Evolutionary conservation across 371 early-diverging fungal species (phyloP).

Genomic region (Mycotypha africana): DNA sequence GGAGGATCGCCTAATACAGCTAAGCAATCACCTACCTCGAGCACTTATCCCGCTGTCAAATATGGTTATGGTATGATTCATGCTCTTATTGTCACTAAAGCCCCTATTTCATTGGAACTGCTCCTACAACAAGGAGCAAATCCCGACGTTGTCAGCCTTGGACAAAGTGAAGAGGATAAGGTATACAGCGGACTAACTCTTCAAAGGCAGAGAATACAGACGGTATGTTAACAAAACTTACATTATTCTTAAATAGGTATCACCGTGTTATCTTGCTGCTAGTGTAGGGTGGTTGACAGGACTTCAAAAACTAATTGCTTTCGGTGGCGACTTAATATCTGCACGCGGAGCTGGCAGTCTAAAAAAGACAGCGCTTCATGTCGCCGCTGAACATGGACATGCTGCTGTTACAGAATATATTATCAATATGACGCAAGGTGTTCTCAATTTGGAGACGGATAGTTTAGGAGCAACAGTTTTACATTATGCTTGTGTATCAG

Average conservation of each 20-base stretch:
- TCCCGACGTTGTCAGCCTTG: constrained; percentile 28
- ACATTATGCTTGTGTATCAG: constrained; percentile 41
- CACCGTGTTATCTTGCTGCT: constrained; percentile 43
- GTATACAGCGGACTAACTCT: no score
- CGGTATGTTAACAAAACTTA: no score
- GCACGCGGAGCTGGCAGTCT: constrained; percentile 33
- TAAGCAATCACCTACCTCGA: constrained; percentile 31
- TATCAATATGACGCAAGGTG: constrained; percentile 31
- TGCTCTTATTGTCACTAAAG: constrained; percentile 34
- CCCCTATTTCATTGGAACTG: constrained; percentile 24
- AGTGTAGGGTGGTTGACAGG: constrained; percentile 36
- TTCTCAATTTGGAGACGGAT: constrained; percentile 29
- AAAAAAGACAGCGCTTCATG: constrained; percentile 37
- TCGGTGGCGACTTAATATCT: constrained; percentile 35
- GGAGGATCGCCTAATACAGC: constrained; percentile 47
- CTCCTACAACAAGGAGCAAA: constrained; percentile 43
- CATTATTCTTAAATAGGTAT: no score
- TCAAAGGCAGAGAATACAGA: no score
- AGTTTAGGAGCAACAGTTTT: constrained; percentile 30
- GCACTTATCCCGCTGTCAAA: constrained; percentile 22
- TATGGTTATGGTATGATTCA: constrained; percentile 48
- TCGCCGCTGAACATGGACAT: constrained; percentile 36
- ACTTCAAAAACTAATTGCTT: constrained; percentile 31
- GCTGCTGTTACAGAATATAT: constrained; percentile 34
- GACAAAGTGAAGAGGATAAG: constrained; percentile 36